Conservation (phyloP, 202 grass and related monocot genomes). For the Dendrocalamus latiflorus region DNA sequence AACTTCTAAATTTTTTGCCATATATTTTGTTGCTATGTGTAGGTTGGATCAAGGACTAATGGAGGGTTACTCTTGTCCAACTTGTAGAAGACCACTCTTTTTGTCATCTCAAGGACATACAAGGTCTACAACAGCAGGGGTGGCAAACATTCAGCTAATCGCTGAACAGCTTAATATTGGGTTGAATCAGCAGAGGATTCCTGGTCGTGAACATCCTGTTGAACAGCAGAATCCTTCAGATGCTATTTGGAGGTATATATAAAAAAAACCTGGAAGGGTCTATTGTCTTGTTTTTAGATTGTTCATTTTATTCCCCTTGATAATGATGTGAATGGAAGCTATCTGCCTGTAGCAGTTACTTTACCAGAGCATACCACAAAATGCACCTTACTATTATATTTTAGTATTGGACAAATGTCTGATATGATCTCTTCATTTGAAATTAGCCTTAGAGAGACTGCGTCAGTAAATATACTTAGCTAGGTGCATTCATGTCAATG, state of each 20-base stretch:
- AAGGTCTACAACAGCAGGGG: constrained; percentile 46
- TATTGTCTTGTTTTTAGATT: background rate
- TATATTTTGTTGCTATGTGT: constrained; percentile 29
- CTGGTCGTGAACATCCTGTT: constrained; percentile 54
- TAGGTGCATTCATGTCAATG: background rate
- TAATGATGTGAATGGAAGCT: background rate
- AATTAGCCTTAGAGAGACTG: background rate
- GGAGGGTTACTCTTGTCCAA: constrained; percentile 93
- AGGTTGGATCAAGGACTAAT: constrained; percentile 97
- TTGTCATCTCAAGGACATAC: constrained; percentile 47
- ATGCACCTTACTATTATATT: too few relatives aligned
- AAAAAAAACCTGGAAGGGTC: background rate
- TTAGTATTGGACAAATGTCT: constrained; percentile 1
- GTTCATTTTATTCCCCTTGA: background rate
- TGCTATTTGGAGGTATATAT: constrained; percentile 72
- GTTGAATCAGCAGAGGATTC: constrained; percentile 55
- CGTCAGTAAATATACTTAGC: too few relatives aligned
- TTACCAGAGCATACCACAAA: background rate
- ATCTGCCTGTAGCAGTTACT: background rate
- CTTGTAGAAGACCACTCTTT: constrained; percentile 85
- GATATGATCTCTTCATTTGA: background rate
- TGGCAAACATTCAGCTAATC: constrained; percentile 47
- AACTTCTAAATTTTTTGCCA: background rate
- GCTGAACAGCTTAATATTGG: constrained; percentile 60
- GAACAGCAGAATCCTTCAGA: constrained; percentile 64